Evolutionary conservation across 106 monocot genomes (phyloP).

Genomic region (Apostasia shenzhenica): DNA sequence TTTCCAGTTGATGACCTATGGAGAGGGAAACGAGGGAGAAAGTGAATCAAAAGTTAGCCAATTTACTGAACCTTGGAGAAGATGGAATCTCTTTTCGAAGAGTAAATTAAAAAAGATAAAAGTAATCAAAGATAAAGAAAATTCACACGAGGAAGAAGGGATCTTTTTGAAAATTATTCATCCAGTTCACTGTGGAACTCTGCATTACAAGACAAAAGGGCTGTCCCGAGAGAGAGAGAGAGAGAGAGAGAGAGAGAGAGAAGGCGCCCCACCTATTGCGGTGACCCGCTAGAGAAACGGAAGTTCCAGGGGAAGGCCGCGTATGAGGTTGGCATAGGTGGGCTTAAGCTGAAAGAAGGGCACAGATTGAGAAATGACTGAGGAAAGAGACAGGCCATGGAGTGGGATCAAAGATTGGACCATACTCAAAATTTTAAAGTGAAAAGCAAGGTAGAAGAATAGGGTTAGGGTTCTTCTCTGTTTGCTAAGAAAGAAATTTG

Average conservation of each 20-base stretch:
- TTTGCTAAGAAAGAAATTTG: not conserved
- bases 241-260: not conserved
- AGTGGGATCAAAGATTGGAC: not conserved
- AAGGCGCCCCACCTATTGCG: not conserved
- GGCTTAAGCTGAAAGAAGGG: no score
- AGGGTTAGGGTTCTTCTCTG: not conserved
- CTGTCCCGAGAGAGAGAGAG: conserved; percentile 20
- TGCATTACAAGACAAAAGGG: conserved; percentile 41
- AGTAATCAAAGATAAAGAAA: not conserved
- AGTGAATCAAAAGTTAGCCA: not conserved
- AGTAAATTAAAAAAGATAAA: not conserved
- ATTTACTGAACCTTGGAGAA: not conserved
- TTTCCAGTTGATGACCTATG: not conserved
- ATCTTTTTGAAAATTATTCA: conserved; percentile 13
- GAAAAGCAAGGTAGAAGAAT: not conserved
- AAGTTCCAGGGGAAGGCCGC: no score
- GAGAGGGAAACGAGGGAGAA: not conserved
- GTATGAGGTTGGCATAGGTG: not conserved
- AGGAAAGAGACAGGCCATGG: not conserved
- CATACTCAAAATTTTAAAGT: not conserved
- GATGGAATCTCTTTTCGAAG: not conserved
- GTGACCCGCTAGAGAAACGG: no score
- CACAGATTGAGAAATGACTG: no score
- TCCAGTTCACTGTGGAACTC: conserved; percentile 37
- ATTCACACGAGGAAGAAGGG: not conserved